phyloP scores from a whole-genome alignment of 2,329 filamentous ascomycete genomes.

The Beauveria asiatica region DNA sequence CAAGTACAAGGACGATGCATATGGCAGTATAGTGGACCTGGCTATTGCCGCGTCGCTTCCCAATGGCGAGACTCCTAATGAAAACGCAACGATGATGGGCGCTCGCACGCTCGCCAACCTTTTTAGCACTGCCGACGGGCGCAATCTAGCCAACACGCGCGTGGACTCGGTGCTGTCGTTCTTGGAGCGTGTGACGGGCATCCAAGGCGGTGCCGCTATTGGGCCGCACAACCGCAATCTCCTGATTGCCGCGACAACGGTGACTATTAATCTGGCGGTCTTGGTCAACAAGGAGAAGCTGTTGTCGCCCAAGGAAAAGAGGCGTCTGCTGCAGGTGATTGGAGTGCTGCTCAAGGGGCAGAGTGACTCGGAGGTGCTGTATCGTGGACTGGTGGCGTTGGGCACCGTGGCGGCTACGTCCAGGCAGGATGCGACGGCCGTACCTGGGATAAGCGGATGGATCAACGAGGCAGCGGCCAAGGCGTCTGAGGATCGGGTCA shows the following conservation, averaged over 20 bases:
- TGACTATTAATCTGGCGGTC: slow-evolving; percentile 78
- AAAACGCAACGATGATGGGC: slow-evolving; percentile 84
- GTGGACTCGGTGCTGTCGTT: slow-evolving; percentile 51
- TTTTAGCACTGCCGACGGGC: slow-evolving; percentile 67
- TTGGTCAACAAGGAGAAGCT: slow-evolving; percentile 45
- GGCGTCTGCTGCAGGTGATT: slow-evolving; percentile 50
- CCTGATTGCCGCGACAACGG: slow-evolving; percentile 70
- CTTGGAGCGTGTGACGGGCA: slow-evolving; percentile 53
- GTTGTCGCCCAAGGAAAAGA: slow-evolving; percentile 24
- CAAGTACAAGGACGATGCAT: slow-evolving; percentile 42
- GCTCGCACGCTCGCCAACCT: slow-evolving; percentile 75
- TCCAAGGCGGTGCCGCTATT: slow-evolving; percentile 38
- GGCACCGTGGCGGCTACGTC: slow-evolving; percentile 63
- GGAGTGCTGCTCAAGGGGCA: slow-evolving; percentile 55
- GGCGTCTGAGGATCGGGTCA: slow-evolving; percentile 38
- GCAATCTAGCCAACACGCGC: slow-evolving; percentile 52
- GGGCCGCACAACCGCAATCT: slow-evolving; percentile 65
- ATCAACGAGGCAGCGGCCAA: slow-evolving; percentile 35
- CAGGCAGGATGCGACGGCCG: slow-evolving; percentile 32
- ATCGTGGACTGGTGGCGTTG: slow-evolving; percentile 70
- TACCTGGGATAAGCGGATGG: slow-evolving; percentile 31
- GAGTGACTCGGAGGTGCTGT: slow-evolving; percentile 74
- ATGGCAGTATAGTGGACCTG: slow-evolving; percentile 52
- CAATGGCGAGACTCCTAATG: slow-evolving; percentile 47
- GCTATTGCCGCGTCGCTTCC: slow-evolving; percentile 32